A percentile compares a stretch with the other conserved stretches of the same genome.
phyloP scores from a whole-genome alignment of 148 eudicot genomes.

The Persicaria tinctoria region DNA sequence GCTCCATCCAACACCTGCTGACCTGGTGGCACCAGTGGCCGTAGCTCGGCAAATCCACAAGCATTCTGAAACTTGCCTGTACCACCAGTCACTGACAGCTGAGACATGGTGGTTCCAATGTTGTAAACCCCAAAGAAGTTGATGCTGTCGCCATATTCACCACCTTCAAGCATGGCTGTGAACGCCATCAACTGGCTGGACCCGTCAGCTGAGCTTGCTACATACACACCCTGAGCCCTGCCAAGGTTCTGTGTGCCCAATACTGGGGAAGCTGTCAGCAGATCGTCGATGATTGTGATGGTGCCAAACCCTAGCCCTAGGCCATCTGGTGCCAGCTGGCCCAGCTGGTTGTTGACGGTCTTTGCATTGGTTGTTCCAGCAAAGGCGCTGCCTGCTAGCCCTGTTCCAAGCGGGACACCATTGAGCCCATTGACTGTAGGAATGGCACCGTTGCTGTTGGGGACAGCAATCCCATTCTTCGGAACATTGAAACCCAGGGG shows the following conservation, averaged over 20 bases:
- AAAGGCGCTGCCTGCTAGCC: slow-evolving; percentile 71
- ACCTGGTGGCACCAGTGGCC: slow-evolving; percentile 75
- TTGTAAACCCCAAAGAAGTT: slow-evolving; percentile 86
- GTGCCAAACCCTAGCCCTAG: slow-evolving; percentile 90
- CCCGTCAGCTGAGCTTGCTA: slow-evolving; percentile 85
- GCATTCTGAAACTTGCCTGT: slow-evolving; percentile 86
- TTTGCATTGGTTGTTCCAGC: slow-evolving; percentile 37
- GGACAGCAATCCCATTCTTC: slow-evolving; percentile 67
- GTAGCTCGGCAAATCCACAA: slow-evolving; percentile 84
- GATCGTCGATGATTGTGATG: slow-evolving; percentile 89
- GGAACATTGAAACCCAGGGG: slow-evolving; percentile 77
- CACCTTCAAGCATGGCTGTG: slow-evolving; percentile 92
- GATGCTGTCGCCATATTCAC: slow-evolving; percentile 91
- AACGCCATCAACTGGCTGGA: slow-evolving; percentile 87
- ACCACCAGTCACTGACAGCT: slow-evolving; percentile 81
- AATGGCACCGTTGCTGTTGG: slow-evolving; percentile 76
- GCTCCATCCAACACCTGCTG: slow-evolving; percentile 69
- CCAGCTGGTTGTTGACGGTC: slow-evolving; percentile 24
- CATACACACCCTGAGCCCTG: slow-evolving; percentile 82
- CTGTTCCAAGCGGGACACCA: slow-evolving; percentile 88
- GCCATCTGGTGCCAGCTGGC: slow-evolving; percentile 77
- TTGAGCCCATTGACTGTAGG: slow-evolving; percentile 52
- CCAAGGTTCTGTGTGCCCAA: slow-evolving; percentile 70
- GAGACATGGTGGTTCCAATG: slow-evolving; percentile 70
- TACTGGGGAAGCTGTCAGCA: slow-evolving; percentile 67